Conservation (phyloP, 129 eudicot species). For the Erigeron canadensis region DNA sequence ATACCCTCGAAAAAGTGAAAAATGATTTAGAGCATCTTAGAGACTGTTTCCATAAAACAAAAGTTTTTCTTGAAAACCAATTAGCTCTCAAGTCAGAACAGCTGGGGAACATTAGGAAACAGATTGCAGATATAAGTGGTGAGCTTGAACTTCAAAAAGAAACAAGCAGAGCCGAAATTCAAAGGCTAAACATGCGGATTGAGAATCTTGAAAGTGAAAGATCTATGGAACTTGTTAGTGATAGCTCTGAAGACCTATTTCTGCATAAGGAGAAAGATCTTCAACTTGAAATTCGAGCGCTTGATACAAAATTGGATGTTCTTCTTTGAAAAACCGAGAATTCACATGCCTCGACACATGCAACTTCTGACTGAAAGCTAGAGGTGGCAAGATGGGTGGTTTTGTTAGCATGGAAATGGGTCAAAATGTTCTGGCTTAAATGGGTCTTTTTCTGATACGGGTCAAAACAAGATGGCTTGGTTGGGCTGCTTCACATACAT, state of each 20-base stretch:
- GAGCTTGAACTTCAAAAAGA: constrained; percentile 41
- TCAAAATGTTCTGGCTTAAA: constrained; percentile 6
- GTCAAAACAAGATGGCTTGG: not conserved
- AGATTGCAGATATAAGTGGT: constrained; percentile 37
- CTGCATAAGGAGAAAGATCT: constrained; percentile 67
- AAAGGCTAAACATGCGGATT: constrained; percentile 33
- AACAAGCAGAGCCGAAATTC: constrained; percentile 40
- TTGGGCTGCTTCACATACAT: not conserved
- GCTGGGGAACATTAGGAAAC: constrained; percentile 40
- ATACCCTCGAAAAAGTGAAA: constrained; percentile 43
- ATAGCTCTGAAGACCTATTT: constrained; percentile 47
- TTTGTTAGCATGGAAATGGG: not conserved
- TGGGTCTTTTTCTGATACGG: constrained; percentile 1
- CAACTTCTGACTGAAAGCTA: constrained; percentile 14
- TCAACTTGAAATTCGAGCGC: constrained; percentile 53
- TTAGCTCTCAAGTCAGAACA: constrained; percentile 40
- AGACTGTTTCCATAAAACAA: constrained; percentile 47
- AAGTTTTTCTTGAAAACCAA: constrained; percentile 39
- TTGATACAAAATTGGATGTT: constrained; percentile 49
- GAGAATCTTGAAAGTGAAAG: constrained; percentile 42
- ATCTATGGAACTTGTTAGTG: constrained; percentile 52
- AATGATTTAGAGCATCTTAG: constrained; percentile 42
- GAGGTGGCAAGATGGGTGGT: constrained; percentile 4
- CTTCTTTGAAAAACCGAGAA: constrained; percentile 41
- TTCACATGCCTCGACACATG: constrained; percentile 22